Base-by-base conservation (phyloP, 75 land plant species). In the Cryptomeria japonica region DNA sequence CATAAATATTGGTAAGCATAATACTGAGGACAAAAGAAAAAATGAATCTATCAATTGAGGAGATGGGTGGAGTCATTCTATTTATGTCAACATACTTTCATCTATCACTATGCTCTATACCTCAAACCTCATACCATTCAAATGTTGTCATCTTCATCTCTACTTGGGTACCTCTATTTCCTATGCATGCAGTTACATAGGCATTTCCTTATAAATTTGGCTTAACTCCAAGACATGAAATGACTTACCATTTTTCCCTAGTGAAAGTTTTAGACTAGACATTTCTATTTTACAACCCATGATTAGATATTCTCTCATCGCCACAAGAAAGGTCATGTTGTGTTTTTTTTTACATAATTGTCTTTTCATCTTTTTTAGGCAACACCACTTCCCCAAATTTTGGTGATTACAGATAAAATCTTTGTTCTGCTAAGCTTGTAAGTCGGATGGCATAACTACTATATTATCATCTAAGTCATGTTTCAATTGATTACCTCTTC, bases 161-260 rank as follows among this genome's bases (percentile, higher is more conserved):
- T 49, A 58, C 55, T 70, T 75, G 90, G 88, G 86, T 89, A 75
- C 90, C 90, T 68, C 89, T 93, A 16, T 87, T 87, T 15, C 86
- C 76, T 47, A 87, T 51, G 19, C 78, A 53, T 55, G 25, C 85
- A 39, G 36, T 90, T 53, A 83, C 87, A 64, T 39, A 47, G 38
- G 85, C 80, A 44, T 89, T 90, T 84, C 56, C 88, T 85, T 88
- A 85, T 73, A 38, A 32, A 53, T 84, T 88, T 16, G 75, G 86
- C 56, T 70, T 89, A 41, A 83, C 88, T 86, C 82, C 92, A 80
- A 86, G 83, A 51, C 84, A 89, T 18, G 88, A 88, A 19, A 87
- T 31, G 34, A 73, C 41, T 76, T 85, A 25, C 56, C 88, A 53
- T 56, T 89, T 93, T 51, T 84, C 92, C 86, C 87, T 91, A 10